A percentile compares a stretch with the other conserved stretches of the same genome.
phyloP scores from a whole-genome alignment of 1,284 basidiomycete species.

The Cutaneotrichosporon mucoides region DNA sequence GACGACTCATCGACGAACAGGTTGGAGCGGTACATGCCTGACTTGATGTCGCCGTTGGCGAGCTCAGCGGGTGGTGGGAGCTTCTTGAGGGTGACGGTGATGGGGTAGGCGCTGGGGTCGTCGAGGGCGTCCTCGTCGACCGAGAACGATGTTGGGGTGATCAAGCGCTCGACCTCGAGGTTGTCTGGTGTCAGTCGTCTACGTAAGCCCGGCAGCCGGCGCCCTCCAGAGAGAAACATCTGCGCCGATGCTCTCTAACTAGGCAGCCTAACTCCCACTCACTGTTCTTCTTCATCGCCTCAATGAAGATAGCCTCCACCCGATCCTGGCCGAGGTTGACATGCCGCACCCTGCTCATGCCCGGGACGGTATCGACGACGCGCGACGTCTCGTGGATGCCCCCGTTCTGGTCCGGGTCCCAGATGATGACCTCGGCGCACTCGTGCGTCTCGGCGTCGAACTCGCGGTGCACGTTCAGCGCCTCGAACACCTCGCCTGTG shows the following conservation, averaged over 20 bases:
- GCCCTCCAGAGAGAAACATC: too few species aligned
- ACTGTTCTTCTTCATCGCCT: slow-evolving; percentile 30
- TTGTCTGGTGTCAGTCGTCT: slow-evolving; percentile 14
- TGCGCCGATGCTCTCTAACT: too few species aligned
- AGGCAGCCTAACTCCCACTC: slow-evolving; percentile 1
- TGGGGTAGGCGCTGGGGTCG: slow-evolving; percentile 26
- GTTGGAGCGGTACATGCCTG: slow-evolving; percentile 35
- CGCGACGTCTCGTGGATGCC: slow-evolving; percentile 29
- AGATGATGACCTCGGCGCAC: slow-evolving; percentile 33
- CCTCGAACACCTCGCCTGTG: slow-evolving; percentile 37
- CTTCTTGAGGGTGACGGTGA: slow-evolving; percentile 29
- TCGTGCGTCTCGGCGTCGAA: slow-evolving; percentile 28
- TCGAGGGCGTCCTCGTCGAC: slow-evolving; percentile 15
- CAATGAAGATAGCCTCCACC: slow-evolving; percentile 36
- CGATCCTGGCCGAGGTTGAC: slow-evolving; percentile 35
- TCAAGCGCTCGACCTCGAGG: slow-evolving; percentile 29
- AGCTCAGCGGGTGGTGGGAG: slow-evolving; percentile 19
- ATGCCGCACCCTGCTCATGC: slow-evolving; percentile 29
- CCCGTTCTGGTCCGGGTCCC: slow-evolving; percentile 24
- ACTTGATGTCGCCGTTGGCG: slow-evolving; percentile 21
- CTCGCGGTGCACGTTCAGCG: slow-evolving; percentile 27
- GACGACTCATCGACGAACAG: slow-evolving; percentile 26
- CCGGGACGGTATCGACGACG: slow-evolving; percentile 31
- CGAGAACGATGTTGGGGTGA: slow-evolving; percentile 21
- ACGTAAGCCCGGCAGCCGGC: too few species aligned